phyloP scores from a whole-genome alignment of 1,284 basidiomycete genomes.

The Cryptococcus jaspeensis region DNA sequence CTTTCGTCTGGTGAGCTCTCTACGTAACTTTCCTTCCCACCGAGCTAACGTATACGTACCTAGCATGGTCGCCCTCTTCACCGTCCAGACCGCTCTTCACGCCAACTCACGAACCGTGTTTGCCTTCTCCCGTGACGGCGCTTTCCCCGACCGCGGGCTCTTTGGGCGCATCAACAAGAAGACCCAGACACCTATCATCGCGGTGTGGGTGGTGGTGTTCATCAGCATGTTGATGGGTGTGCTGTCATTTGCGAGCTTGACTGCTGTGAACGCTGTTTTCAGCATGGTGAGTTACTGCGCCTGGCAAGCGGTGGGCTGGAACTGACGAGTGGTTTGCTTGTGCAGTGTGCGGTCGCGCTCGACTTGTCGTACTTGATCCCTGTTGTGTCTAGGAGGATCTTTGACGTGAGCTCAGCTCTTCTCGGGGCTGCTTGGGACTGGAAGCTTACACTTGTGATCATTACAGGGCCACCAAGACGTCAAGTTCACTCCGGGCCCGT shows the following conservation, averaged over 20 bases:
- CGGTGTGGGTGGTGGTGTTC: conserved; percentile 75
- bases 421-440: neutral
- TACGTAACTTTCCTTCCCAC: neutral
- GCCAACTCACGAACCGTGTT: conserved; percentile 84
- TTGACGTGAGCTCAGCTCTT: conserved; percentile 21
- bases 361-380: conserved; percentile 44
- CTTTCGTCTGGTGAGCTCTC: conserved; percentile 19
- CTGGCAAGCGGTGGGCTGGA: neutral
- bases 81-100: conserved; percentile 74
- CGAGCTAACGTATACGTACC: conserved; percentile 39
- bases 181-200: conserved; percentile 75
- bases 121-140: conserved; percentile 63
- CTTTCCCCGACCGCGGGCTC: conserved; percentile 75
- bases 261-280: conserved; percentile 81
- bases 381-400: conserved; percentile 38
- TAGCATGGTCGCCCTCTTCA: conserved; percentile 75
- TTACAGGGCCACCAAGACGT: conserved; percentile 36
- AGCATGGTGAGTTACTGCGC: conserved; percentile 20
- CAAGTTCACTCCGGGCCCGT: conserved; percentile 44
- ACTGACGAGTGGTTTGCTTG: neutral
- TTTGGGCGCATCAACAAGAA: conserved; percentile 67
- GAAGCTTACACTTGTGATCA: neutral
- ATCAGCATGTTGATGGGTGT: conserved; percentile 58
- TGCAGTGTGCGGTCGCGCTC: conserved; percentile 37
- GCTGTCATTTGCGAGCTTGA: conserved; percentile 71